Evolutionary conservation across 148 eudicot species (phyloP).

Genomic region (Rhododendron mucronatum): DNA sequence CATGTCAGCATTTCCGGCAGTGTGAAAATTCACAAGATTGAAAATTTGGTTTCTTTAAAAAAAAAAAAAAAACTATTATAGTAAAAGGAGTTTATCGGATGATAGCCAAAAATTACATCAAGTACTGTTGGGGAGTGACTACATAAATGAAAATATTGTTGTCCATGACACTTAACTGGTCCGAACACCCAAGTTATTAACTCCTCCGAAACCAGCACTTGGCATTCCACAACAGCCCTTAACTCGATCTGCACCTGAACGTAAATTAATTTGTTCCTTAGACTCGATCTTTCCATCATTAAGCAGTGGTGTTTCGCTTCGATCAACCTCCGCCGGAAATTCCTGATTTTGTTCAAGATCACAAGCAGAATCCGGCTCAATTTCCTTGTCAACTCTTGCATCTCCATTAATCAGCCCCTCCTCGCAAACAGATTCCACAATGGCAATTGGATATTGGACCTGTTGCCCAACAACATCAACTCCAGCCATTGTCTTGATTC

Average conservation of each 20-base stretch:
- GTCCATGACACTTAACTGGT: too few species aligned
- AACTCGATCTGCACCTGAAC: not conserved
- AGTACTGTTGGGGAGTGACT: too few species aligned
- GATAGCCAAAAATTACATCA: too few species aligned
- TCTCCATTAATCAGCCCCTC: slow-evolving; percentile 15
- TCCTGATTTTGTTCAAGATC: slow-evolving; percentile 5
- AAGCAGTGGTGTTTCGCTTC: not conserved
- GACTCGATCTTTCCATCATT: slow-evolving; percentile 14
- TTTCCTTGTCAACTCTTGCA: slow-evolving; percentile 18
- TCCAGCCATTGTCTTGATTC: not conserved
- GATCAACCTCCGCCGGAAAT: slow-evolving; percentile 1
- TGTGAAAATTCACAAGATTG: too few species aligned
- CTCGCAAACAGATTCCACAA: not conserved
- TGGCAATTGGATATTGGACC: slow-evolving; percentile 6
- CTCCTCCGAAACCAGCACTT: not conserved
- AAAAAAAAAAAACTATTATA: too few species aligned
- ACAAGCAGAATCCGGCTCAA: slow-evolving; percentile 6
- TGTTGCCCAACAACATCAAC: not conserved
- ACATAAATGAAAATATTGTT: too few species aligned
- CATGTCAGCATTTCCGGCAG: too few species aligned
- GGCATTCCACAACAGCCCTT: slow-evolving; percentile 10
- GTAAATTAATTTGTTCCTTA: slow-evolving; percentile 9
- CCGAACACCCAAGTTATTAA: too few species aligned
- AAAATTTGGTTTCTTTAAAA: too few species aligned
- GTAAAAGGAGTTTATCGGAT: too few species aligned